phyloP scores from a whole-genome alignment of 352 stramenopile species.

The Phytophthora pini region DNA sequence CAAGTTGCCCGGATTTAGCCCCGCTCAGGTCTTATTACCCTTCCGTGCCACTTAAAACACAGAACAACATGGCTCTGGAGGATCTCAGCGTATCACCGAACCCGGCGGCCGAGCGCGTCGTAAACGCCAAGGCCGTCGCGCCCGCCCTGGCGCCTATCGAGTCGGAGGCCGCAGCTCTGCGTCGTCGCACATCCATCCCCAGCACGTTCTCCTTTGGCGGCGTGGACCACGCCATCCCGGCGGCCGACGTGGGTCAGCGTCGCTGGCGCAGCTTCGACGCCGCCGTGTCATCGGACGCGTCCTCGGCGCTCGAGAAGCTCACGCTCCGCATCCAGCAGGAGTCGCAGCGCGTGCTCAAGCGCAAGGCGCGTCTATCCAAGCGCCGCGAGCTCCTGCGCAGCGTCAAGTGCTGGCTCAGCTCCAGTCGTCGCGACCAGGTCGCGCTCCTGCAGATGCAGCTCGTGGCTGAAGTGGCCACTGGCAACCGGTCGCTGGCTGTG shows the following conservation, averaged over 20 bases:
- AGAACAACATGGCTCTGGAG: conserved; percentile 35
- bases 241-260: conserved; percentile 38
- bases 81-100: conserved; percentile 20
- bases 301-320: conserved; percentile 48
- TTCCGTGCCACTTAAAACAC: neutral
- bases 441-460: conserved; percentile 75
- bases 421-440: conserved; percentile 59
- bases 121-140: conserved; percentile 23
- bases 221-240: conserved; percentile 31
- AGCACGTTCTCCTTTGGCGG: conserved; percentile 58
- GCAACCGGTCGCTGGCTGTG: conserved; percentile 70
- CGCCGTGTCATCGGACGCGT: conserved; percentile 23
- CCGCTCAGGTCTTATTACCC: neutral
- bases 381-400: conserved; percentile 58
- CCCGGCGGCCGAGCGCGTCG: conserved; percentile 18
- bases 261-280: conserved; percentile 73
- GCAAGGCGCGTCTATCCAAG: conserved; percentile 45
- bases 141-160: conserved; percentile 19
- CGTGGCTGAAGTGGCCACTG: conserved; percentile 65
- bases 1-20: conserved; percentile 16
- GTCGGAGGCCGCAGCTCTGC: conserved; percentile 33
- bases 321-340: conserved; percentile 63
- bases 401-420: conserved; percentile 55
- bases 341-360: conserved; percentile 47
- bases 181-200: conserved; percentile 72